Conservation (phyloP, 2,329 filamentous ascomycete genomes). For the Aspergillus tanneri region DNA sequence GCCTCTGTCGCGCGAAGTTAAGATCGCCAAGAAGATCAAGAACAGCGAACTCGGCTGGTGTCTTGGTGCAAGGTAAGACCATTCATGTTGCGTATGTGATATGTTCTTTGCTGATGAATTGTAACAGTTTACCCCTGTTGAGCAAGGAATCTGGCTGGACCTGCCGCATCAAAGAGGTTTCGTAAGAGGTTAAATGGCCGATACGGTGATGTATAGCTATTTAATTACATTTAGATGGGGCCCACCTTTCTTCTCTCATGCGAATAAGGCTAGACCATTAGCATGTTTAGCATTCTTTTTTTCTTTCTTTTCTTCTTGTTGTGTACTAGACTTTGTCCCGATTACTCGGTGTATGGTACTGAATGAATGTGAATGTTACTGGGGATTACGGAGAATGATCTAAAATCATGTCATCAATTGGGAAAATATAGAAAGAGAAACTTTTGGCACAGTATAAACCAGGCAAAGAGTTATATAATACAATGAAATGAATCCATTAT, state of each 20-base stretch:
- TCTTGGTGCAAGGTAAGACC: conserved; percentile 83
- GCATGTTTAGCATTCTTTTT: conserved; percentile 11
- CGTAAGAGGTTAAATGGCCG: conserved; percentile 44
- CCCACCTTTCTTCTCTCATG: conserved; percentile 29
- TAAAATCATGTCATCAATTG: too few relatives aligned
- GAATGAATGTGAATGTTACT: conserved; percentile 10
- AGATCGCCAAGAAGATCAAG: conserved; percentile 98
- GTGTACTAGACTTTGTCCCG: conserved; percentile 3
- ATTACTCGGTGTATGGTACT: conserved; percentile 13
- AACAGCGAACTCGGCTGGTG: conserved; percentile 97
- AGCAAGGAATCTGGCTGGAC: conserved; percentile 82
- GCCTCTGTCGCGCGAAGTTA: conserved; percentile 92
- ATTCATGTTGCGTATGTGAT: conserved; percentile 6
- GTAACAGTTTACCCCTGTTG: conserved; percentile 73
- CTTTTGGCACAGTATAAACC: too few relatives aligned
- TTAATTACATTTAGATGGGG: conserved; percentile 17
- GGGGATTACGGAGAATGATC: background rate
- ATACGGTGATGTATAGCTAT: conserved; percentile 17
- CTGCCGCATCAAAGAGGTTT: conserved; percentile 77
- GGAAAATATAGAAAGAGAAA: background rate
- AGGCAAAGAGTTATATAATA: too few relatives aligned
- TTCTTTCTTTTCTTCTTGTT: conserved; percentile 11
- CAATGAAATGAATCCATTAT: conserved; percentile 4
- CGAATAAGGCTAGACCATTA: conserved; percentile 24
- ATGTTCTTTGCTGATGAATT: conserved; percentile 22